These are phyloP conservation scores for Raffaelea albimanens DNA, from an alignment of 2,329 filamentous ascomycete genomes.

Conservation along the genomic window DNA sequence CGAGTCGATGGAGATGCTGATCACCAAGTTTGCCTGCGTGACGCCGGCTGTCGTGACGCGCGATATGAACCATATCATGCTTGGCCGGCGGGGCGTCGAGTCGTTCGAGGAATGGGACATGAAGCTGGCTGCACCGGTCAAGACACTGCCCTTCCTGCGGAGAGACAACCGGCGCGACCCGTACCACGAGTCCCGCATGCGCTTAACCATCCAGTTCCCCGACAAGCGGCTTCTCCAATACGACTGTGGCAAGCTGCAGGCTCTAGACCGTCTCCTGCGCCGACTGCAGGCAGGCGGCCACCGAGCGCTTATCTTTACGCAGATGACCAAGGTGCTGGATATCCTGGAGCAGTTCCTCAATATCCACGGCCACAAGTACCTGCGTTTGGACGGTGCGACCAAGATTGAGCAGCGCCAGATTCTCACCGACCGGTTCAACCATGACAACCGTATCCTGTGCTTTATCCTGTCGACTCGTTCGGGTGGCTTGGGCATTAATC, in stretches of 20 bases:
- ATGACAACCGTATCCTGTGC: constrained; percentile 80
- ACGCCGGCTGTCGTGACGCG: constrained; percentile 81
- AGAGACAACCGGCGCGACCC: constrained; percentile 58
- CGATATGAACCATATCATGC: constrained; percentile 59
- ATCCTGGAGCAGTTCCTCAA: constrained; percentile 97
- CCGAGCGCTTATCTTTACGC: constrained; percentile 93
- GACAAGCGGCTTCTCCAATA: constrained; percentile 95
- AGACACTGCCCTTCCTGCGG: constrained; percentile 46
- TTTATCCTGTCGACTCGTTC: constrained; percentile 95
- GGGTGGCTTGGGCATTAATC: constrained; percentile 88
- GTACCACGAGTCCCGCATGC: constrained; percentile 89
- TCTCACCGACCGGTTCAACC: constrained; percentile 92
- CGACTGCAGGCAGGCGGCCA: constrained; percentile 83
- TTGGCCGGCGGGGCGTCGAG: constrained; percentile 51
- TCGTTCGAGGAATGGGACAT: constrained; percentile 48
- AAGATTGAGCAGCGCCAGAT: constrained; percentile 94
- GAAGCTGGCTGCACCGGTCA: constrained; percentile 45
- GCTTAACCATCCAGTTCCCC: constrained; percentile 89
- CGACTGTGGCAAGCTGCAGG: constrained; percentile 93
- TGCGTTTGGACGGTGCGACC: constrained; percentile 91
- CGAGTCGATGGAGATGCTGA: constrained; percentile 59
- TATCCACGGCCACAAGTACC: constrained; percentile 93
- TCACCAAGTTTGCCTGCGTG: constrained; percentile 85
- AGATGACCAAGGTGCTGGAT: constrained; percentile 98
- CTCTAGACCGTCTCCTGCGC: constrained; percentile 75